Base-by-base conservation (phyloP, 192 early-diverging fungal genomes). In the Podila clonocystis region DNA sequence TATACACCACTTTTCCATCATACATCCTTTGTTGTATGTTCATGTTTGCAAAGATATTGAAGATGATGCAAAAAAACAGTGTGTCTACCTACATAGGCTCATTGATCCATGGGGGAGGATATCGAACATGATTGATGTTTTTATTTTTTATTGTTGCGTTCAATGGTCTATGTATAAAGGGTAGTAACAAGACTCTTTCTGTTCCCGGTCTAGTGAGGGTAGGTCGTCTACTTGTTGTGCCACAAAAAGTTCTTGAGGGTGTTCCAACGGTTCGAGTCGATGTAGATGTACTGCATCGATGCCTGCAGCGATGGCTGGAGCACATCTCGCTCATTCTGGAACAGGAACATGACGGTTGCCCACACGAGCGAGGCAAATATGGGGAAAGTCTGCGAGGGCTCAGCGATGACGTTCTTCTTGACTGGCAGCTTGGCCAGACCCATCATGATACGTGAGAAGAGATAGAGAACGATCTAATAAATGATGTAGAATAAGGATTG, bases 321-420 rank as follows among this genome's bases (percentile, higher is more conserved):
- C 11, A 91, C 89, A 64, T 95, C 91, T 60, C 91, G 90, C 83
- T 99, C 91, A 65, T 97, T 89, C 62, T 91, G 86, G 91, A 99
- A 99, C 63, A 96, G 87, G 89, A 93, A 97, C 97, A 99, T 97
- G 34, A 98, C 96, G 30, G 91, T 85, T 8, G 96, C 97, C 97
- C 97, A 99, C 31, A 92, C 88, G 12, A 97, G 64, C 11, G 96
- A 95, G n/a, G 96, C 95, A 87, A 99, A 99, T 20, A 97, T 78
- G 7, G 95, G 90, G 87, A 94, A 99, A 3, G 95, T 90, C 62
- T 93, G 86, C 30, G 87, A 75, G 31, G 96, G 96, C 45, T 90
- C 91, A n/a, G 92, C 82, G 36, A 98, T 82, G 33, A 87, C 63
- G 67, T 86, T 75, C 41, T 90, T 87, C 86, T 95, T 91, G 45